Base-by-base conservation (phyloP, 108 stramenopile species). In the Chaetoceros tenuissimus region DNA sequence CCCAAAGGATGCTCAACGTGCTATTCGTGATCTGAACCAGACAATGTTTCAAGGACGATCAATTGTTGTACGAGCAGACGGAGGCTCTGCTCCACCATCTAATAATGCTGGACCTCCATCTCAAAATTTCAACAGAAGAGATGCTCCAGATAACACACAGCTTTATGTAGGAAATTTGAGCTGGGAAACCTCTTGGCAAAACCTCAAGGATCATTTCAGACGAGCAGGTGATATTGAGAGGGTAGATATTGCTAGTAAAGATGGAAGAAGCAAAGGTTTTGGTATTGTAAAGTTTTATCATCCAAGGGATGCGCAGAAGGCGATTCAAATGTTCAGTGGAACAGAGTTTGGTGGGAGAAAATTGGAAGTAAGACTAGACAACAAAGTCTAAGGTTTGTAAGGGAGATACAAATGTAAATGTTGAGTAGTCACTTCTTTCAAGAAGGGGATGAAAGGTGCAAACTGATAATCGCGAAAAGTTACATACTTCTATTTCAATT, bases 251-350 rank as follows among this genome's bases (percentile, higher is more conserved):
- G 69, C 94, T 50, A 78, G 78, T 29, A 78, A 73, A 24, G 84
- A 92, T 30, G 94, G 94, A 1, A 69, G 84, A 3, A 84, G 89
- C 54, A 88, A 82, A 49, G 95, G 97, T 24, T 96, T 90, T 57
- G 98, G 92, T 52, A 79, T 96, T 46, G 98, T 97, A 25, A 77
- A 85, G 45, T 98, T 77, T 66, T 87, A 90, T 64, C 75, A 73
- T n/a, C 71, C 92, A 0, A 70, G 78, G 46, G 95, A 94, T 48
- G 97, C 96, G 5, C 72, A 62, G 21, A 60, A 78, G 18, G 96
- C 96, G 46, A 95, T 94, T 55, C 77, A 73, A 28, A 79, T 85
- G 61, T 75, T 97, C 24, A 80, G 91, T 60, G 75, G 85, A 53
- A 58, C 86, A 7, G 74, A 79, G 31, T 66, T 97, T 27, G 69